Conservation (phyloP, 805 yeast species). For the Wickerhamomyces queroliae region DNA sequence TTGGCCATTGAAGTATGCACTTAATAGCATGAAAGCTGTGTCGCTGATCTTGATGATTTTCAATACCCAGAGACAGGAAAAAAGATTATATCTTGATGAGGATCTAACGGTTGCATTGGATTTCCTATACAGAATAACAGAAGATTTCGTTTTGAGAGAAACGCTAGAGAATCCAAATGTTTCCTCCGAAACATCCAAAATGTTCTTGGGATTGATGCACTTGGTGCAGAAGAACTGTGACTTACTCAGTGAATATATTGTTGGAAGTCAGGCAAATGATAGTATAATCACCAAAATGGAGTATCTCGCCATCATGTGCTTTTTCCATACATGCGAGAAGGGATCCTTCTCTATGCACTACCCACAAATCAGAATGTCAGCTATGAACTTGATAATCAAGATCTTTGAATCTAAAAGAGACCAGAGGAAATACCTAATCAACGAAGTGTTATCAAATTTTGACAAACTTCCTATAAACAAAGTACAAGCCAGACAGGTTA, state of each 20-base stretch:
- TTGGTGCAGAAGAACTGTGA: conserved; percentile 9
- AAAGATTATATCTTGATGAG: conserved; percentile 39
- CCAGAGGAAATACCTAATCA: conserved; percentile 56
- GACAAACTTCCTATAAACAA: conserved; percentile 44
- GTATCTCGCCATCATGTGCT: conserved; percentile 36
- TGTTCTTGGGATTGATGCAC: conserved; percentile 2
- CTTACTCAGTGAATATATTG: conserved; percentile 15
- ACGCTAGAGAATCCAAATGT: not conserved
- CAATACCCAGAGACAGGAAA: conserved; percentile 34
- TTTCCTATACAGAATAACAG: conserved; percentile 29
- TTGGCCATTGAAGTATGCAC: conserved; percentile 1
- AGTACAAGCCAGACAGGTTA: conserved; percentile 34
- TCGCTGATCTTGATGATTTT: conserved; percentile 35
- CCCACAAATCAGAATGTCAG: conserved; percentile 23
- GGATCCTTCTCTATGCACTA: conserved; percentile 15
- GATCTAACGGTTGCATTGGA: conserved; percentile 35
- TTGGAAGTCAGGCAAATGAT: conserved; percentile 35
- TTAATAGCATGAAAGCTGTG: conserved; percentile 9
- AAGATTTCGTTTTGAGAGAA: conserved; percentile 23
- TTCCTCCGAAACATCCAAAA: not conserved
- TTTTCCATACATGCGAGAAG: conserved; percentile 27
- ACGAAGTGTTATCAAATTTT: conserved; percentile 50
- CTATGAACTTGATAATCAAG: conserved; percentile 16
- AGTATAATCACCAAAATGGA: conserved; percentile 52
- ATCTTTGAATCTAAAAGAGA: conserved; percentile 27